Evolutionary conservation across 352 stramenopile species (phyloP).

Genomic region (Phytophthora sp.): DNA sequence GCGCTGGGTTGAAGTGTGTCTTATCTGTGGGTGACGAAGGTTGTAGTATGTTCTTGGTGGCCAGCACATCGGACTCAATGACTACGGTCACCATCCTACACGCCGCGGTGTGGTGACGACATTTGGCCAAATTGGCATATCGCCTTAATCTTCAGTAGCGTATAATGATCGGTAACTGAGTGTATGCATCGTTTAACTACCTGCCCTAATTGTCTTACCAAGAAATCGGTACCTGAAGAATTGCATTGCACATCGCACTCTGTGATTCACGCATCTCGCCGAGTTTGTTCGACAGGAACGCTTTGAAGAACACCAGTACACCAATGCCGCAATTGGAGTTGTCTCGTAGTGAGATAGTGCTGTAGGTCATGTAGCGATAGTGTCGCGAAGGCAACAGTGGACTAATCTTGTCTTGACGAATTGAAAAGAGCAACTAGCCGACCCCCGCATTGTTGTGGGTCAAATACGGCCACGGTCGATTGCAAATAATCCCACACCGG

Average conservation of each 20-base stretch:
- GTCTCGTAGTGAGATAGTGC: background rate
- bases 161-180: too few species aligned
- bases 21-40: too few species aligned
- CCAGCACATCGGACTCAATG: too few species aligned
- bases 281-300: background rate
- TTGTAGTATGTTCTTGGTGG: too few species aligned
- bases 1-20: too few species aligned
- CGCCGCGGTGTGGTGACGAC: too few species aligned
- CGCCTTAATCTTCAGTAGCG: too few species aligned
- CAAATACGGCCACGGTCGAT: background rate
- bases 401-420: background rate
- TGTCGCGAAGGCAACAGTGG: background rate
- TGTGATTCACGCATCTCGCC: background rate
- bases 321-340: constrained; percentile 13
- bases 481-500: constrained; percentile 1
- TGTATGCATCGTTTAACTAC: too few species aligned
- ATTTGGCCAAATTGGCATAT: too few species aligned
- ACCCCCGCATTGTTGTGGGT: constrained; percentile 2
- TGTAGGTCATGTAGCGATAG: constrained; percentile 4
- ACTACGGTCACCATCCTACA: too few species aligned
- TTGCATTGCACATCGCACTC: constrained; percentile 1
- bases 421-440: background rate
- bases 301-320: constrained; percentile 5
- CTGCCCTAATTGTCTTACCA: background rate
- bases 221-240: constrained; percentile 4